Percentiles rank a stretch among this genome's conserved stretches.
Conservation (phyloP, 2,329 filamentous ascomycete species). For the Colletotrichum siamense region DNA sequence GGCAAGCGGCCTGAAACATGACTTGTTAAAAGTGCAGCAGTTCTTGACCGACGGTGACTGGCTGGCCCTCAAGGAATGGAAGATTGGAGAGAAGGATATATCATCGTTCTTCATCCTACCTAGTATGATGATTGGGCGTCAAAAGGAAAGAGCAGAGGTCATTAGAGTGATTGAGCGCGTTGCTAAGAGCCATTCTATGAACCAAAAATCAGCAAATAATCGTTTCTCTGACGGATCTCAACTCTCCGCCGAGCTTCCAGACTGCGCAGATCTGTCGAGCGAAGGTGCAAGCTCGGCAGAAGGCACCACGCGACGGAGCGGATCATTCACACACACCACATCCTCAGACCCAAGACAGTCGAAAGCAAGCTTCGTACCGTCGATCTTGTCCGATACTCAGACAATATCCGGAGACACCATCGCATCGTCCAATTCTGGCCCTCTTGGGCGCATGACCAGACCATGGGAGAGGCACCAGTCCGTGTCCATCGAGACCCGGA, state of each 20-base stretch:
- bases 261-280: slow-evolving; percentile 60
- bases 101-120: slow-evolving; percentile 93
- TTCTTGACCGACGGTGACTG: slow-evolving; percentile 78
- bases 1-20: slow-evolving; percentile 82
- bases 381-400: slow-evolving; percentile 45
- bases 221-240: slow-evolving; percentile 60
- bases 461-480: slow-evolving; percentile 60
- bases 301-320: slow-evolving; percentile 53
- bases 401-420: slow-evolving; percentile 50
- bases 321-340: slow-evolving; percentile 52
- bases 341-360: slow-evolving; percentile 45
- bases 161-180: slow-evolving; percentile 79
- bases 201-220: slow-evolving; percentile 44
- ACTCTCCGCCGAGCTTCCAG: slow-evolving; percentile 55
- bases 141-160: slow-evolving; percentile 73
- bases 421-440: slow-evolving; percentile 50
- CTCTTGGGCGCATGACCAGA: slow-evolving; percentile 42
- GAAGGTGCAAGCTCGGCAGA: slow-evolving; percentile 65
- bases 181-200: slow-evolving; percentile 65
- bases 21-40: slow-evolving; percentile 76
- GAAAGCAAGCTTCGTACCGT: slow-evolving; percentile 44
- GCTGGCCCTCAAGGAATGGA: slow-evolving; percentile 73
- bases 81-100: slow-evolving; percentile 82
- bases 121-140: slow-evolving; percentile 79
- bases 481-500: slow-evolving; percentile 53